Percentiles rank a stretch among this genome's conserved stretches.
Conservation (phyloP, 108 stramenopile species). For the Seminavis robusta region DNA sequence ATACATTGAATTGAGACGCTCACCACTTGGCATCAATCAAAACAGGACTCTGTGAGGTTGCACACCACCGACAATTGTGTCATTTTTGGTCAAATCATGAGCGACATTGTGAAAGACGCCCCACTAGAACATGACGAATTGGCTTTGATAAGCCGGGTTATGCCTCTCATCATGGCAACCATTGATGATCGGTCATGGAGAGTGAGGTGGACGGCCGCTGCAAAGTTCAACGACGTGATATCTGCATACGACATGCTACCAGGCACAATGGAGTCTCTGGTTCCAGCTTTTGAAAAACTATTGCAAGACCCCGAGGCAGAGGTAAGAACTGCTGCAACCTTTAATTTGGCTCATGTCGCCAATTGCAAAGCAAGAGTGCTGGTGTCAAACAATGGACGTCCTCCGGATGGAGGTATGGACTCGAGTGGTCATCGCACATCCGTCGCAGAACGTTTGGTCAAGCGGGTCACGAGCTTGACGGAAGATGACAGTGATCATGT, state of each 20-base stretch:
- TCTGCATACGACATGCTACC: slow-evolving; percentile 54
- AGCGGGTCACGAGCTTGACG: slow-evolving; percentile 66
- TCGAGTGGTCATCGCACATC: slow-evolving; percentile 38
- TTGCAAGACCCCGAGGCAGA: slow-evolving; percentile 92
- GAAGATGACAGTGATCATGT: slow-evolving; percentile 90
- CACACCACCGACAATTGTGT: slow-evolving; percentile 92
- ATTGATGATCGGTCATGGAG: slow-evolving; percentile 95
- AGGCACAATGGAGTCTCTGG: slow-evolving; percentile 65
- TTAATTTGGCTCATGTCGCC: slow-evolving; percentile 80
- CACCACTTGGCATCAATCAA: too few relatives aligned
- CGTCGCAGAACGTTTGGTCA: slow-evolving; percentile 73
- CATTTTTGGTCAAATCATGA: slow-evolving; percentile 75
- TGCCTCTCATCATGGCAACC: slow-evolving; percentile 78
- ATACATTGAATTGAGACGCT: too few relatives aligned
- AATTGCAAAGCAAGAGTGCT: slow-evolving; percentile 47
- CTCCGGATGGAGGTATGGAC: slow-evolving; percentile 27
- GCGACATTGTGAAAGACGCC: slow-evolving; percentile 16
- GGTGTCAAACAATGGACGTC: slow-evolving; percentile 7
- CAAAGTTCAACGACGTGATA: slow-evolving; percentile 81
- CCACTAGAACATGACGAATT: slow-evolving; percentile 19
- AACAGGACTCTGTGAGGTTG: slow-evolving; percentile 86
- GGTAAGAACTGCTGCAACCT: slow-evolving; percentile 92
- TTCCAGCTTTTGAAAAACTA: slow-evolving; percentile 85
- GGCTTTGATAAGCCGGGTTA: slow-evolving; percentile 48
- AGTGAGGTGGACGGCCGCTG: slow-evolving; percentile 92